phyloP scores from a whole-genome alignment of 176 grass and related monocot species.

The Aegilops umbellulata region DNA sequence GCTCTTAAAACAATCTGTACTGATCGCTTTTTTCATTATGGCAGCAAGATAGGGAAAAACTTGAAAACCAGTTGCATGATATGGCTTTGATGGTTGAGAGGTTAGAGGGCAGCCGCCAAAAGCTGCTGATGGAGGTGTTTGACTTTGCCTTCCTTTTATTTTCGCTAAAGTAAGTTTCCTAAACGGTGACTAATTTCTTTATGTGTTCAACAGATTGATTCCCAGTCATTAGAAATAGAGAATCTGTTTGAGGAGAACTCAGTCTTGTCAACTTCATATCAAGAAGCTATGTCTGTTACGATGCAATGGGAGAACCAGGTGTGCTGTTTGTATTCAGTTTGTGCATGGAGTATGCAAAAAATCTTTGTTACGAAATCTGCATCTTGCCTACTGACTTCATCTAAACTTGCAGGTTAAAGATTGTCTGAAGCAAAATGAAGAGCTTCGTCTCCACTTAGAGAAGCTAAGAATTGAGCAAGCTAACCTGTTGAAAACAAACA shows the following conservation, averaged over 20 bases:
- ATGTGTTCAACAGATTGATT: slow-evolving; percentile 73
- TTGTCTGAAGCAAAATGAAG: slow-evolving; percentile 93
- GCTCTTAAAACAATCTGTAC: slow-evolving; percentile 4
- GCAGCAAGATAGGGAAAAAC: slow-evolving; percentile 86
- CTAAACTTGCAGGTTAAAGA: slow-evolving; percentile 74
- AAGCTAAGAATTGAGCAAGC: slow-evolving; percentile 68
- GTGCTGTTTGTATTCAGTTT: neutral
- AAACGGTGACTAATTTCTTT: slow-evolving; percentile 9
- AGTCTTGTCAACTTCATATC: slow-evolving; percentile 58
- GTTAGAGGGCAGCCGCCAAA: slow-evolving; percentile 93
- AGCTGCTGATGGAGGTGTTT: slow-evolving; percentile 84
- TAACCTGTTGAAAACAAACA: slow-evolving; percentile 41
- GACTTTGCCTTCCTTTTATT: slow-evolving; percentile 20
- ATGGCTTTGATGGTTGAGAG: slow-evolving; percentile 95
- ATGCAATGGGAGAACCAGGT: slow-evolving; percentile 97
- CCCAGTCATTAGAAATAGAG: slow-evolving; percentile 96
- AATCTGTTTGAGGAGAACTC: slow-evolving; percentile 93
- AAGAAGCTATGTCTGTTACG: slow-evolving; percentile 65
- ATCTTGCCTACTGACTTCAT: slow-evolving; percentile 8
- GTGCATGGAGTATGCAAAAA: neutral
- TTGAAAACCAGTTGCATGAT: slow-evolving; percentile 90
- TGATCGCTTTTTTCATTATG: slow-evolving; percentile 1
- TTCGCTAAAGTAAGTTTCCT: slow-evolving; percentile 16
- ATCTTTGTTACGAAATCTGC: neutral
- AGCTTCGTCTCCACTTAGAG: slow-evolving; percentile 64